phyloP scores from a whole-genome alignment of 2,329 filamentous ascomycete genomes.

The Clonostachys byssicola region DNA sequence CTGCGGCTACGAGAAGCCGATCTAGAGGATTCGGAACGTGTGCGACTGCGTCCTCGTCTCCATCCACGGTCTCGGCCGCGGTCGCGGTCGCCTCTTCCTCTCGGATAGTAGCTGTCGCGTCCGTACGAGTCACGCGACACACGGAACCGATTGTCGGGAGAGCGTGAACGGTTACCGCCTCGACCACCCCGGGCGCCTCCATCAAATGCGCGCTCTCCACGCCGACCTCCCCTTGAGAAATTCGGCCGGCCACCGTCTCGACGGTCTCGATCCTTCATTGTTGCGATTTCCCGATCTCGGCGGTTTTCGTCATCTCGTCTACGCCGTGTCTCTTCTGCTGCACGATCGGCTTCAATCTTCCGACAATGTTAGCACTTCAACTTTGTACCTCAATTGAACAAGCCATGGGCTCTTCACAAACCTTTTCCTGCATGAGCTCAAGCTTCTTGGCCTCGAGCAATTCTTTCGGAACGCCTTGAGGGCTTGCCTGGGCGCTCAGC shows the following conservation, averaged over 20 bases:
- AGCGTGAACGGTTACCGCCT: constrained; percentile 35
- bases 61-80: constrained; percentile 32
- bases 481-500: constrained; percentile 82
- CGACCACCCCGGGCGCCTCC: constrained; percentile 37
- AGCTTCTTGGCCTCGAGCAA: constrained; percentile 93
- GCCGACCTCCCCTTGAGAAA: constrained; percentile 50
- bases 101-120: constrained; percentile 50
- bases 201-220: constrained; percentile 45
- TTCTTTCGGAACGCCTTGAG: constrained; percentile 90
- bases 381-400: neutral
- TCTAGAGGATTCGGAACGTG: constrained; percentile 24
- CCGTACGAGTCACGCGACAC: constrained; percentile 37
- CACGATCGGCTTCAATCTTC: constrained; percentile 78
- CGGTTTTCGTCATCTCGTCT: constrained; percentile 68
- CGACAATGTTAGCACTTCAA: constrained; percentile 3
- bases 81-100: constrained; percentile 32
- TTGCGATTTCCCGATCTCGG: constrained; percentile 67
- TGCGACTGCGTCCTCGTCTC: constrained; percentile 17
- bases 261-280: constrained; percentile 62
- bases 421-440: constrained; percentile 93
- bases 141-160: constrained; percentile 38
- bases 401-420: constrained; percentile 25
- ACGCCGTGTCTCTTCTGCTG: constrained; percentile 69
- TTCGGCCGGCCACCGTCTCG: constrained; percentile 47
- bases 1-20: constrained; percentile 26